Evolutionary conservation across 148 eudicot species (phyloP), one percentile per base, ranked within the genome.

Genomic region (Chenopodium berlandieri): DNA sequence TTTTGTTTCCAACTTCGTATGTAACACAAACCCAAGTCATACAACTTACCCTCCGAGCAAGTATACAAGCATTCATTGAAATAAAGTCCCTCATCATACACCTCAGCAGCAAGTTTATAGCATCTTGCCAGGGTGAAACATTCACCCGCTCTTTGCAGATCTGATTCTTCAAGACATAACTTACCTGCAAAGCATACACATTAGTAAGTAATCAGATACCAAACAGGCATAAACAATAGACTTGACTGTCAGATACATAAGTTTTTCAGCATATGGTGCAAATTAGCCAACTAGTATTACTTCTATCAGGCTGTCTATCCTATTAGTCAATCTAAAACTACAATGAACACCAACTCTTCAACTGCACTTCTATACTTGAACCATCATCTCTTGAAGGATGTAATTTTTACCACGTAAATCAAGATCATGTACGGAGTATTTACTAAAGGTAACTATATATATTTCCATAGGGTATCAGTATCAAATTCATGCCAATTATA

Each of bases 21-120:
- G 68, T 84, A 81, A 34, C 73, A 50, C 69, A 88, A 79, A 6
- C 90, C 92, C 80, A 63, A 34, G 6, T 86, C 79, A 79, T 76
- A 89, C 30, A 89, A 76, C 30, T 83, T 83, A 13, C 92, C 92
- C 47, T 83, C 44, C 11, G 52, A 73, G 68, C 90, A 89, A 16
- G 86, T 80, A 25, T 80, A 34, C 75, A 89, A 76, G 71, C 90
- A 86, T 69, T 88, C 81, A 13, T 77, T 27, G 25, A 71, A 76
- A 4, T 56, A 73, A 30, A 71, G 47, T 1, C 77, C 86, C 63
- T 47, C 31, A 8, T 76, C 79, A 71, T 89, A 89, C 2, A 65
- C 83, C 78, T 89, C 65, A 37, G 90, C 90, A 76, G 90, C 90
- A 37, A 6, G 79, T 40, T 80, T 52, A 70, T 71, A 80, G 30